Evolutionary conservation across 2,329 filamentous ascomycete species (phyloP).

Genomic region (Aspergillus novofumigatus): DNA sequence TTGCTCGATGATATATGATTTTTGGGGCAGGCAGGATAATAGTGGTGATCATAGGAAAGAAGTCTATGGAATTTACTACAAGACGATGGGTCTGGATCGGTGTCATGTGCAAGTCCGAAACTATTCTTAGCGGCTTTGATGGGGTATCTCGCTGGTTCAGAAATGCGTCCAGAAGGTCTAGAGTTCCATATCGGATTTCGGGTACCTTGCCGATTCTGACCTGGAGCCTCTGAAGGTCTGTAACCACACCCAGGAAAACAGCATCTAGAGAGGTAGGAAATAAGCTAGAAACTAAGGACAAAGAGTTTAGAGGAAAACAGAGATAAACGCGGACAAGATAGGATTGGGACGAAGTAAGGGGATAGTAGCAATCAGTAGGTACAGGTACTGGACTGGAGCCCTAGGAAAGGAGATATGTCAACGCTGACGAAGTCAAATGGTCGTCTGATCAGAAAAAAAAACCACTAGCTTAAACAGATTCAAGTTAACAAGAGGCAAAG

Average conservation of each 20-base stretch:
- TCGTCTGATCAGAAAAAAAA: constrained; percentile 34
- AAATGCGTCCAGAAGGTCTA: not conserved
- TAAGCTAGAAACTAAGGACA: not conserved
- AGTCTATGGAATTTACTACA: constrained; percentile 9
- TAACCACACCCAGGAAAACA: not conserved
- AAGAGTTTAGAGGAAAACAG: not conserved
- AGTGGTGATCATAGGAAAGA: constrained; percentile 1
- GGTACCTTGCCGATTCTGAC: constrained; percentile 7
- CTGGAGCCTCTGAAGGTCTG: not conserved
- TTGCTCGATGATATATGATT: not conserved
- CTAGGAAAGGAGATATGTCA: not conserved
- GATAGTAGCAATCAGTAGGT: not conserved
- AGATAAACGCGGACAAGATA: not conserved
- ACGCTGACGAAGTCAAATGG: constrained; percentile 18
- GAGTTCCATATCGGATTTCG: not conserved
- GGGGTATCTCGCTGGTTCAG: not conserved
- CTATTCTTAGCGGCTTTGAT: constrained; percentile 11
- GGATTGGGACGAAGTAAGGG: not conserved
- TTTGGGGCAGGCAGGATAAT: too few species aligned
- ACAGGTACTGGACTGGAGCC: not conserved
- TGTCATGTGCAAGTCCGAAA: constrained; percentile 15
- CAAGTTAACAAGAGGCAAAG: constrained; percentile 1
- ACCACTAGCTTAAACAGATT: constrained; percentile 3
- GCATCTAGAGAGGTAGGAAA: not conserved
- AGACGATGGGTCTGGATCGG: constrained; percentile 11